Conservation (phyloP, 495 filamentous ascomycete genomes). For the Hyaloscypha bicolor region DNA sequence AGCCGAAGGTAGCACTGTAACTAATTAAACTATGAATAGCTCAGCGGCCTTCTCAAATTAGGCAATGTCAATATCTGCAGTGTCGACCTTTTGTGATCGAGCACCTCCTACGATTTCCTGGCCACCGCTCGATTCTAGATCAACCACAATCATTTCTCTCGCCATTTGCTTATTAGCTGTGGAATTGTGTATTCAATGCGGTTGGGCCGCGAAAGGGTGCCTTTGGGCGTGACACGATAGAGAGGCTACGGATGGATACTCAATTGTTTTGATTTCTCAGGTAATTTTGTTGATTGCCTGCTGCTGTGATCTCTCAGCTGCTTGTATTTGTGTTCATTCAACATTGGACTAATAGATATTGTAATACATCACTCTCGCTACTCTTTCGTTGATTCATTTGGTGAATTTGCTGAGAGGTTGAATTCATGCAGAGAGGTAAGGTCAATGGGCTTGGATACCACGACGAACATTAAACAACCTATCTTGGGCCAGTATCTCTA, state of each 20-base stretch:
- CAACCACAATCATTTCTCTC: not conserved
- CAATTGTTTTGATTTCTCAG: not conserved
- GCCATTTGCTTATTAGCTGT: not conserved
- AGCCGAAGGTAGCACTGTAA: not conserved
- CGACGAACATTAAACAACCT: too few relatives aligned
- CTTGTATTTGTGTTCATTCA: constrained; percentile 8
- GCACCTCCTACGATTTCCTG: not conserved
- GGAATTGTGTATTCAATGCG: not conserved
- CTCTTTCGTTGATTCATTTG: not conserved
- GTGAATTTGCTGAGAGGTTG: too few relatives aligned
- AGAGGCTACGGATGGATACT: not conserved
- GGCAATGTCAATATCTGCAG: not conserved
- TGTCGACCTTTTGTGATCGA: not conserved
- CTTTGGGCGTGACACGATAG: not conserved
- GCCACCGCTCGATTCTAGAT: not conserved
- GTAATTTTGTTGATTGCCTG: not conserved
- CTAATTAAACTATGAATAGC: not conserved
- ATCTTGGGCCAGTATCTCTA: too few relatives aligned
- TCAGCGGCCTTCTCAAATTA: not conserved
- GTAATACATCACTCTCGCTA: not conserved
- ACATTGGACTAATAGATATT: constrained; percentile 12
- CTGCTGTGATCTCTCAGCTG: not conserved
- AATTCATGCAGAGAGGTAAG: too few relatives aligned
- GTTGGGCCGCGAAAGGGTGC: not conserved
- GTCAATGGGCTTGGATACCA: too few relatives aligned